These are phyloP conservation scores for Rubia tinctorum DNA, from an alignment of 305 asterid species.

Conservation along the genomic window DNA sequence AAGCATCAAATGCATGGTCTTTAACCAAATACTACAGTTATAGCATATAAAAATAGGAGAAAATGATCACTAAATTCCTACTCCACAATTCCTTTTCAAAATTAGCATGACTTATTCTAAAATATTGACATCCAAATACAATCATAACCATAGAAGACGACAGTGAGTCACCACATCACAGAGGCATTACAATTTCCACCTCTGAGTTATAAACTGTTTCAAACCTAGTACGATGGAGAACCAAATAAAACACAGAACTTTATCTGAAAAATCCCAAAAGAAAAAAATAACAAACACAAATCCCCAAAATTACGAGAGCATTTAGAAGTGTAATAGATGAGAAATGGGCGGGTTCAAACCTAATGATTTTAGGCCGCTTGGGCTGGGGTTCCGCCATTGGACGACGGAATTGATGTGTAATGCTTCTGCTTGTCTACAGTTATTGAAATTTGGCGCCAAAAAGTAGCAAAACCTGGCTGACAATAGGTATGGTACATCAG, in stretches of 20 bases:
- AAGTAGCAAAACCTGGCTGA: background rate
- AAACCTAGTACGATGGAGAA: background rate
- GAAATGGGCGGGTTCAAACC: conserved; percentile 7
- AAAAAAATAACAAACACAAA: background rate
- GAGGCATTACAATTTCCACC: background rate
- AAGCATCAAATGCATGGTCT: background rate
- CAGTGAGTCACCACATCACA: background rate
- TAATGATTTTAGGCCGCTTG: conserved; percentile 26
- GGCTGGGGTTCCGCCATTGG: conserved; percentile 20
- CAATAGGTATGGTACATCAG: background rate
- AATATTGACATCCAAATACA: background rate
- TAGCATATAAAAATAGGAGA: background rate
- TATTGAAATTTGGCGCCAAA: conserved; percentile 5
- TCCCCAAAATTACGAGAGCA: no score
- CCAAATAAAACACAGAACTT: background rate
- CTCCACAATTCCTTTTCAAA: background rate
- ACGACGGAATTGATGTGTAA: background rate
- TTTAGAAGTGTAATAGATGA: background rate
- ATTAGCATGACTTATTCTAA: background rate
- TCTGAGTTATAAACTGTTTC: no score
- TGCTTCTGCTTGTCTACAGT: background rate
- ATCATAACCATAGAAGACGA: background rate
- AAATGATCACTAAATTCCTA: background rate
- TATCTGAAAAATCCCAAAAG: background rate
- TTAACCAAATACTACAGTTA: background rate